A percentile compares a stretch with the other conserved stretches of the same genome.
Evolutionary conservation across 768 basidiomycete species (phyloP).

Genomic region (Suillus paluster): DNA sequence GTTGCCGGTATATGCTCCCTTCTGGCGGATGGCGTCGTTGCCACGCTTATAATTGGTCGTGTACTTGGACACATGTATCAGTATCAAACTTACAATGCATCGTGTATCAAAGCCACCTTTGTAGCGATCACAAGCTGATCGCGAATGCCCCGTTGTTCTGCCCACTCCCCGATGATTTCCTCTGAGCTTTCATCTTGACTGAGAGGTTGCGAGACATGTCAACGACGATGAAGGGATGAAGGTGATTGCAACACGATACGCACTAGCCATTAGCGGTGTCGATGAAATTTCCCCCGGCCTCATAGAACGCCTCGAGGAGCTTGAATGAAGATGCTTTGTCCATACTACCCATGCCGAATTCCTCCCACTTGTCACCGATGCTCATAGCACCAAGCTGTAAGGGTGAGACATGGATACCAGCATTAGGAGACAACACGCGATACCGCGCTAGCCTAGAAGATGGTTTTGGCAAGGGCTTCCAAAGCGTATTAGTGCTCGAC

Average conservation of each 20-base stretch:
- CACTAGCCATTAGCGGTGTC: slow-evolving; percentile 51
- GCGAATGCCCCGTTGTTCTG: slow-evolving; percentile 42
- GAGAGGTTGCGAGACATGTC: not conserved
- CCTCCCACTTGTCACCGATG: slow-evolving; percentile 42
- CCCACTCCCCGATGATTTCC: slow-evolving; percentile 54
- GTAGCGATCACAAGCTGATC: slow-evolving; percentile 53
- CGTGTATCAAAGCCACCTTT: slow-evolving; percentile 29
- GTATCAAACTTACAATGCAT: not conserved
- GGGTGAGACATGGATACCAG: slow-evolving; percentile 53
- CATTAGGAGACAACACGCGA: slow-evolving; percentile 42
- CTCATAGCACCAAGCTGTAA: slow-evolving; percentile 53
- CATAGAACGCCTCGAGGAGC: slow-evolving; percentile 31
- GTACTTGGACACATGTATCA: slow-evolving; percentile 18
- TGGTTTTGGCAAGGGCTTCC: slow-evolving; percentile 27
- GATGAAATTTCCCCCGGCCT: slow-evolving; percentile 48
- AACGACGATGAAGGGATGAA: not conserved
- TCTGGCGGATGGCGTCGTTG: slow-evolving; percentile 19
- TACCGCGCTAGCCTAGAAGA: slow-evolving; percentile 41
- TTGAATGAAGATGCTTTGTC: slow-evolving; percentile 45
- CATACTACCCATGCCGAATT: slow-evolving; percentile 46
- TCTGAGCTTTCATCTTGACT: slow-evolving; percentile 46
- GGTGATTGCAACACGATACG: slow-evolving; percentile 14
- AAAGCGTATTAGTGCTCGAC: too few relatives aligned
- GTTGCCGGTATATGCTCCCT: slow-evolving; percentile 46
- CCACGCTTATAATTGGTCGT: slow-evolving; percentile 26